Evolutionary conservation across 129 eudicot species (phyloP).

Genomic region (Arctium minus): DNA sequence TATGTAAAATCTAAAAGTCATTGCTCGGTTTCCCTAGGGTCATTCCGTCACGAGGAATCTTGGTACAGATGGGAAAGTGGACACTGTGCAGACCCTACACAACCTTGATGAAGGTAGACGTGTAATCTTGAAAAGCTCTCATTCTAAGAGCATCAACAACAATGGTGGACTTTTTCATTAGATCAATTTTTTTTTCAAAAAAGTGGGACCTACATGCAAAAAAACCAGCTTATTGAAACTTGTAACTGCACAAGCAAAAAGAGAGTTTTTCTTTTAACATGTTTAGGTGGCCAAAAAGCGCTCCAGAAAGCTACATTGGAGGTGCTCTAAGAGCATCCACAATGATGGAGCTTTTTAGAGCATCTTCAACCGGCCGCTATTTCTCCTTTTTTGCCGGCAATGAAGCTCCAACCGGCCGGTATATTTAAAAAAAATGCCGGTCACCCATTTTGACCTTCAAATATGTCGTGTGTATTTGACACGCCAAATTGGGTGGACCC

Average conservation of each 20-base stretch:
- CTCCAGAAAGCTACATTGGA: background rate
- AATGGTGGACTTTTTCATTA: background rate
- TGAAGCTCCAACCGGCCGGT: too few relatives aligned
- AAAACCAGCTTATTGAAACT: background rate
- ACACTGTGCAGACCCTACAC: conserved; percentile 76
- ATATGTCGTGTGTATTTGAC: too few relatives aligned
- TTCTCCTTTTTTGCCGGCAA: too few relatives aligned
- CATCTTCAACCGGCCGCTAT: too few relatives aligned
- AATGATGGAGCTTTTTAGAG: background rate
- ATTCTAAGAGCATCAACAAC: background rate
- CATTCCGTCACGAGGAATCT: conserved; percentile 83
- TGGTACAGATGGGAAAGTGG: conserved; percentile 76
- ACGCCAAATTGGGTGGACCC: too few relatives aligned
- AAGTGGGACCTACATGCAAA: too few relatives aligned
- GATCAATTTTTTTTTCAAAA: background rate
- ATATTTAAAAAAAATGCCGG: too few relatives aligned
- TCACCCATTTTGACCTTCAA: too few relatives aligned
- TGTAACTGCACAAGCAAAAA: background rate
- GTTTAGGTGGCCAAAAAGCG: background rate
- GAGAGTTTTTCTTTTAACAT: background rate
- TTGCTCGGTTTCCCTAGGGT: conserved; percentile 43
- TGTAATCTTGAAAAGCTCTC: background rate
- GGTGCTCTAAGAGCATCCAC: too few relatives aligned
- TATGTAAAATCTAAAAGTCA: background rate
- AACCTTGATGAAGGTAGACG: conserved; percentile 69